Conservation (phyloP, 2,329 filamentous ascomycete genomes). For the Macrophomina tecta region DNA sequence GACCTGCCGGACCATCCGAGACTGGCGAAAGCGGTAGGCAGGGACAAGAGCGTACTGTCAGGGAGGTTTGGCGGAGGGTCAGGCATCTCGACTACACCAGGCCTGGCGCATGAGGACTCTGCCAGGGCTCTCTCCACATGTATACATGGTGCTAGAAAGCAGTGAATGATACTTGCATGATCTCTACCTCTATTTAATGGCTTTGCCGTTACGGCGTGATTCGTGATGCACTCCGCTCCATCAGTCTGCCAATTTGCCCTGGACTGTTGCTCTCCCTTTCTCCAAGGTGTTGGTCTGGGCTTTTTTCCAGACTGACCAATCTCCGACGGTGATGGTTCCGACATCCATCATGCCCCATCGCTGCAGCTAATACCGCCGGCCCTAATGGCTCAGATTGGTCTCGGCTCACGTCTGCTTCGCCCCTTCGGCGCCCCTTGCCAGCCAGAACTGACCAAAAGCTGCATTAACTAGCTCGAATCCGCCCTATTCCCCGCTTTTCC, state of each 20-base stretch:
- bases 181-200: constrained; percentile 14
- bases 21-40: constrained; percentile 67
- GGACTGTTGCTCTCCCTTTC: background rate
- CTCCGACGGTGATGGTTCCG: background rate
- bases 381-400: constrained; percentile 1
- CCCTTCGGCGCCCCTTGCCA: constrained; percentile 6
- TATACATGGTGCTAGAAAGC: background rate
- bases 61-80: constrained; percentile 76
- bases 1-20: constrained; percentile 67
- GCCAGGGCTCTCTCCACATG: constrained; percentile 33
- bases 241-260: constrained; percentile 5
- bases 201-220: background rate
- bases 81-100: constrained; percentile 69
- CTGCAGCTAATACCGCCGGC: constrained; percentile 1
- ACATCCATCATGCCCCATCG: background rate
- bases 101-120: constrained; percentile 58
- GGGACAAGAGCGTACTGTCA: constrained; percentile 71
- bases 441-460: background rate
- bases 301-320: no score
- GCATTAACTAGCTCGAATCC: background rate
- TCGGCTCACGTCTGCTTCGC: constrained; percentile 12
- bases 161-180: no score
- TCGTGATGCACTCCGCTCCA: background rate
- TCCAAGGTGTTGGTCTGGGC: background rate
- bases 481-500: constrained; percentile 1